Evolutionary conservation across 441 rosid genomes (phyloP).

Genomic region (Hura crepitans): DNA sequence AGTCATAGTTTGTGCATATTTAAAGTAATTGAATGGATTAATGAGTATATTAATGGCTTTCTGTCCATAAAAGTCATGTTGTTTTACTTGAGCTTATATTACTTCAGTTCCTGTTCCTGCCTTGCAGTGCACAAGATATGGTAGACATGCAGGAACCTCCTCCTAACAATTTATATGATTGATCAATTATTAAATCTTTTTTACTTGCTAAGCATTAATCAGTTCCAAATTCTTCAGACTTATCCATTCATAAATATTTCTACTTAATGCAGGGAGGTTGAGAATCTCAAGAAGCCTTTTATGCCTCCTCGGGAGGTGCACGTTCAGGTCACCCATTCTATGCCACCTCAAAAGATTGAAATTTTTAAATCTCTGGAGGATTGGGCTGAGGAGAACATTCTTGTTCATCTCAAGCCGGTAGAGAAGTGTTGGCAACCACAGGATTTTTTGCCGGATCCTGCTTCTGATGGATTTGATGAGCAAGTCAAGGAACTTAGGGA

Average conservation of each 20-base stretch:
- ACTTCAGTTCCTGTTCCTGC: background rate
- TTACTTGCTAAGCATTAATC: conserved; percentile 1
- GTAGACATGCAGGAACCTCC: background rate
- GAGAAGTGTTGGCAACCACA: conserved; percentile 97
- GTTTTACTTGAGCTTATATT: background rate
- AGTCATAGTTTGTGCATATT: background rate
- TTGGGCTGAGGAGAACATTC: conserved; percentile 77
- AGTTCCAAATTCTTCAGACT: background rate
- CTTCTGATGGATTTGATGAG: conserved; percentile 76
- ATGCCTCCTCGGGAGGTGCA: conserved; percentile 70
- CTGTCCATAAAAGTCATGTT: background rate
- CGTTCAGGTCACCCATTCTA: conserved; percentile 68
- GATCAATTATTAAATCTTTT: background rate
- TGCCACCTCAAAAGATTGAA: conserved; percentile 87
- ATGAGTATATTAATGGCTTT: background rate
- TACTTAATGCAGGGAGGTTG: conserved; percentile 58
- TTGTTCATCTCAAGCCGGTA: conserved; percentile 68
- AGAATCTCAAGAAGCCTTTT: conserved; percentile 65
- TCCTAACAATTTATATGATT: too few species aligned
- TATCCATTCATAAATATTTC: conserved; percentile 7
- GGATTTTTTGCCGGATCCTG: conserved; percentile 82
- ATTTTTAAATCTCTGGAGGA: conserved; percentile 78
- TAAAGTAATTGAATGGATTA: background rate
- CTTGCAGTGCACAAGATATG: background rate
- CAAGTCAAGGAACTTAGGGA: conserved; percentile 73